Evolutionary conservation across 768 basidiomycete species (phyloP), one percentile per base, ranked within the genome.

Genomic region (Lepiota brunneoincarnata): DNA sequence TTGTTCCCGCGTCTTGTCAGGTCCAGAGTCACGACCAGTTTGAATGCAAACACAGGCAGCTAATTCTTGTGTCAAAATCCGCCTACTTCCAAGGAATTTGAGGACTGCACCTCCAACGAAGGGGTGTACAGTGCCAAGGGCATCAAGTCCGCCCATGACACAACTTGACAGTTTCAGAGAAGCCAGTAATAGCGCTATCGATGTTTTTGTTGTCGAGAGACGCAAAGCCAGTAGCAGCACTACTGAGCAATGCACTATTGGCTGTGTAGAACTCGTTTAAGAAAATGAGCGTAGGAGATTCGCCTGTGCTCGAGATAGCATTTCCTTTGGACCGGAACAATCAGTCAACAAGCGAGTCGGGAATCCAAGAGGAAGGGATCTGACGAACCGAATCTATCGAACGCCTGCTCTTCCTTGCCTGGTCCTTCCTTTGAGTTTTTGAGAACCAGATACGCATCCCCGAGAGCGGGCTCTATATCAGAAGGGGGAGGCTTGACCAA

Each of bases 1-100:
- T 82, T 76, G 49, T 83, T 83, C 23, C 79, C 78, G 21, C 76
- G 66, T 18, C 80, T 67, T 1, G 75, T 76, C 50, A 75, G 49
- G 48, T 81, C 79, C 28, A 82, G 65, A 12, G 73, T 72, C 26
- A 79, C 69, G 4, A 78, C 78, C 0, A 77, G 66, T 35, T 75
- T 70, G 63, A 83, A 83, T 0, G 80, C 79, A 11, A 72, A 59
- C n/a, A 81, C 76, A 23, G 73, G 78, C 40, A 78, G 7, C 35
- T 26, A 28, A 28, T 5, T n/a, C n/a, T n/a, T n/a, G n/a, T n/a
- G n/a, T 43, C 23, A 24, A 14, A 40, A 20, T 18, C 1, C 12
- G 40, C 7, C 7, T 7, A 31, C 6, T 17, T 42, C 36, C 24
- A 45, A 21, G 11, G 26, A 15, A 28, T 28, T 28, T 7, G 7